phyloP scores from a whole-genome alignment of 192 early-diverging fungal species.

The Backusella parvicylindrica region DNA sequence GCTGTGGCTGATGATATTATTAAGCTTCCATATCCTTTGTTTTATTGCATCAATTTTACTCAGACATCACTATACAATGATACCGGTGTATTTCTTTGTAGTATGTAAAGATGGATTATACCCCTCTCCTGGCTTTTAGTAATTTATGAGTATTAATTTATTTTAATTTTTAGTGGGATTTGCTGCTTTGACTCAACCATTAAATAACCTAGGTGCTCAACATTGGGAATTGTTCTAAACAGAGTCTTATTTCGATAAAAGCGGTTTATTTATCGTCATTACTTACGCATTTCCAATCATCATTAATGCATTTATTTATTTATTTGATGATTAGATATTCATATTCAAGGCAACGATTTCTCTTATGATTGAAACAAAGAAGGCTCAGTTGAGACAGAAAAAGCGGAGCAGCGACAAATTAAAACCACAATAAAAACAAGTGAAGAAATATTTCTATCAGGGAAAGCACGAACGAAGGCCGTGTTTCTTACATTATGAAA shows the following conservation, averaged over 20 bases:
- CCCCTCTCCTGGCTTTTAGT: neutral
- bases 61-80: slow-evolving; percentile 35
- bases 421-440: neutral
- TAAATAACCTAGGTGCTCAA: slow-evolving; percentile 34
- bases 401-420: too few species aligned
- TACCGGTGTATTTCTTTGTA: slow-evolving; percentile 40
- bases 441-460: too few species aligned
- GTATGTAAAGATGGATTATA: slow-evolving; percentile 25
- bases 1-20: slow-evolving; percentile 40
- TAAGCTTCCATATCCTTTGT: slow-evolving; percentile 37
- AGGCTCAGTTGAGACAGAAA: slow-evolving; percentile 27
- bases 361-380: slow-evolving; percentile 39
- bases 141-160: neutral
- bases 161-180: slow-evolving; percentile 32
- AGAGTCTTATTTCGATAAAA: slow-evolving; percentile 47
- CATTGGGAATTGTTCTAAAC: slow-evolving; percentile 46
- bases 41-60: slow-evolving; percentile 35
- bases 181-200: slow-evolving; percentile 41
- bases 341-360: slow-evolving; percentile 31
- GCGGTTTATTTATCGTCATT: slow-evolving; percentile 41
- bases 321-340: slow-evolving; percentile 24
- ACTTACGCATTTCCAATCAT: slow-evolving; percentile 43
- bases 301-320: slow-evolving; percentile 26
- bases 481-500: too few species aligned
- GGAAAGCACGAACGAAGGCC: too few species aligned